phyloP scores from a whole-genome alignment of 129 eudicot genomes.

The Chrysanthemum makinoi region DNA sequence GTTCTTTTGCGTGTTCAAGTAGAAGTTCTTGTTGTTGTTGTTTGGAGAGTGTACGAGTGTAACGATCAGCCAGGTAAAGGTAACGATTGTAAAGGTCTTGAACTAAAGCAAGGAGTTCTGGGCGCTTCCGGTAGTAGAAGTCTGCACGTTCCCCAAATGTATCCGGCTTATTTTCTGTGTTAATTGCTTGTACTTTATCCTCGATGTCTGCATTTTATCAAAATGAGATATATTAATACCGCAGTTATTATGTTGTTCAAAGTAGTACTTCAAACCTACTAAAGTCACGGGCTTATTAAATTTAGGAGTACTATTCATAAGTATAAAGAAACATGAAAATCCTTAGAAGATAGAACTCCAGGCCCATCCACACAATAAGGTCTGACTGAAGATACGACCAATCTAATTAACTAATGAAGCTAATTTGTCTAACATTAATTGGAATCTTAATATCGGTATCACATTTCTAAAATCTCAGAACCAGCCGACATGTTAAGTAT shows the following conservation, averaged over 20 bases:
- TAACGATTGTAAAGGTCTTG: conserved; percentile 73
- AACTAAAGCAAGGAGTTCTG: conserved; percentile 60
- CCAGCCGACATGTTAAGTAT: too few species aligned
- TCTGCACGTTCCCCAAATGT: conserved; percentile 76
- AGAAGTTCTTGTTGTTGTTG: conserved; percentile 22
- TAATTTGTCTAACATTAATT: too few species aligned
- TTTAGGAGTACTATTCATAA: too few species aligned
- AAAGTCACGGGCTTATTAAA: neutral
- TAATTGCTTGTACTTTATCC: conserved; percentile 52
- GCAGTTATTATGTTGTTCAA: too few species aligned
- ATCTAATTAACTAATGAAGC: too few species aligned
- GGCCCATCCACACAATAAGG: too few species aligned
- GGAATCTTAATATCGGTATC: too few species aligned
- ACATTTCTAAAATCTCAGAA: too few species aligned
- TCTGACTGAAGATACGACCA: too few species aligned
- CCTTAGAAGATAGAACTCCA: too few species aligned
- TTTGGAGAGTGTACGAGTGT: conserved; percentile 56
- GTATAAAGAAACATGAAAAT: too few species aligned
- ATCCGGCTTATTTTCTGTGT: conserved; percentile 45
- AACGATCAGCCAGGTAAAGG: conserved; percentile 71
- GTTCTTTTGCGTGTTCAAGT: conserved; percentile 15
- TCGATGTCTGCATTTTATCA: conserved; percentile 56
- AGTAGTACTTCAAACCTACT: neutral
- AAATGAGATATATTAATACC: neutral
- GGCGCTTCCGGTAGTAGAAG: conserved; percentile 71